Evolutionary conservation across 352 stramenopile genomes (phyloP).

Genomic region (Halophytophthora polymorphica): DNA sequence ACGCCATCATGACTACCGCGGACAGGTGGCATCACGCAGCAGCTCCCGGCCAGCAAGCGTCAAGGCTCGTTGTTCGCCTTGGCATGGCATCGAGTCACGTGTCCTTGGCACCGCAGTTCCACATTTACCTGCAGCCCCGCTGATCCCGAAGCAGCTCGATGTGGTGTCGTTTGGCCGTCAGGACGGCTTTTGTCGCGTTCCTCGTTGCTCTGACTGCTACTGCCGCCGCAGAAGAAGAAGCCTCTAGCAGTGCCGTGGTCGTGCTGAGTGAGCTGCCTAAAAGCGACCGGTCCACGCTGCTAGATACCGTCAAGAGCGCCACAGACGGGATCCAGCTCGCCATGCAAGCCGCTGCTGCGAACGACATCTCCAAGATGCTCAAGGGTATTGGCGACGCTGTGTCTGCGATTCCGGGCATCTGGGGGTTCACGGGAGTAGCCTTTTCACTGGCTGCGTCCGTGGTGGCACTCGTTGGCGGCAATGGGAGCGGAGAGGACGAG

Average conservation of each 20-base stretch:
- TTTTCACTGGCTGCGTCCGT: constrained; percentile 44
- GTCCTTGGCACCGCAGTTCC: too few species aligned
- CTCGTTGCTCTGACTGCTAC: not conserved
- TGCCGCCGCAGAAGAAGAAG: not conserved
- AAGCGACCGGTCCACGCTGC: constrained; percentile 2
- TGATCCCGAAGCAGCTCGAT: too few species aligned
- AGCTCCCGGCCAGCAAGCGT: too few species aligned
- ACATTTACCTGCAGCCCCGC: too few species aligned
- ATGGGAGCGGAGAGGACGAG: constrained; percentile 19
- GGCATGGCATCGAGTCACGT: too few species aligned
- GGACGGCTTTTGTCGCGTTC: not conserved
- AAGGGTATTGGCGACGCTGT: constrained; percentile 41
- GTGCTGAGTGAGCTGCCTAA: constrained; percentile 17
- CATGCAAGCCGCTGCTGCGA: constrained; percentile 19
- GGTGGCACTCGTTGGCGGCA: constrained; percentile 14
- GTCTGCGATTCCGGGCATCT: constrained; percentile 25
- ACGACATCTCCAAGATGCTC: constrained; percentile 34
- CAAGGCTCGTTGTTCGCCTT: too few species aligned
- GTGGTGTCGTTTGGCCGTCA: too few species aligned
- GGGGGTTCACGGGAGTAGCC: constrained; percentile 35
- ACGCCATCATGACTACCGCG: too few species aligned
- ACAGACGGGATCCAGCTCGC: constrained; percentile 47
- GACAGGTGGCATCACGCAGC: too few species aligned
- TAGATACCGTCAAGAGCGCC: constrained; percentile 34
- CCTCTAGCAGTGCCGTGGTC: constrained; percentile 16